Evolutionary conservation across 2,329 filamentous ascomycete species (phyloP), one percentile per base, ranked within the genome.

Genomic region (Hysterium pulicare): DNA sequence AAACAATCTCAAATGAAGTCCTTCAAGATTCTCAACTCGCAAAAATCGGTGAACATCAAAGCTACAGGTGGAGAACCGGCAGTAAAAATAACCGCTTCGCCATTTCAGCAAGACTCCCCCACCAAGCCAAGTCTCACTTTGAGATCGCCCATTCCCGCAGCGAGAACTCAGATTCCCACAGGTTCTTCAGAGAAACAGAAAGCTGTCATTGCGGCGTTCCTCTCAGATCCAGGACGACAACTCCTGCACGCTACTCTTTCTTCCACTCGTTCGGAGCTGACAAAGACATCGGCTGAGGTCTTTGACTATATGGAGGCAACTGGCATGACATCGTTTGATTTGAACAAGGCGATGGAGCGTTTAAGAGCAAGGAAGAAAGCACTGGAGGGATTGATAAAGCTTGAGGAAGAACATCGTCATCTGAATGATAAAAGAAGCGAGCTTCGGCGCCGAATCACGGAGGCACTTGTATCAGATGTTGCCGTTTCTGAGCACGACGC

Each of bases 371-470:
- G 47, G 24, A 65, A 64, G 40, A 56, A 59, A 10, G 59, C 62
- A n/a, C 34, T 65, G 1, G 56, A 65, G 38, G 49, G 56, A 19
- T 40, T 67, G 33, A 46, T 56, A 1, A 11, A 22, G 5, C 32
- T 64, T 16, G 57, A 57, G 13, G 26, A 28, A 5, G 21, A 48
- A 61, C 33, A 47, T 57, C 3, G 42, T 53, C 16, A 34, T 57
- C 21, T 43, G 41, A n/a, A n/a, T 33, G 21, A 38, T 5, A 50
- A 57, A 40, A 49, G 56, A 22, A 48, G 54, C 28, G 43, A 48
- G 10, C 39, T 62, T 11, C 58, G 56, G 38, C 49, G 48, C 15
- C 61, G 61, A 38, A 55, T 66, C n/a, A 53, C 59, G 15, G 50
- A 58, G 31, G 59, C 59, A 31, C 41, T 64, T 6, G 50, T 62